These are phyloP conservation scores for Arthroderma sp. DNA, from an alignment of 2,329 filamentous ascomycete species.

Conservation along the genomic window DNA sequence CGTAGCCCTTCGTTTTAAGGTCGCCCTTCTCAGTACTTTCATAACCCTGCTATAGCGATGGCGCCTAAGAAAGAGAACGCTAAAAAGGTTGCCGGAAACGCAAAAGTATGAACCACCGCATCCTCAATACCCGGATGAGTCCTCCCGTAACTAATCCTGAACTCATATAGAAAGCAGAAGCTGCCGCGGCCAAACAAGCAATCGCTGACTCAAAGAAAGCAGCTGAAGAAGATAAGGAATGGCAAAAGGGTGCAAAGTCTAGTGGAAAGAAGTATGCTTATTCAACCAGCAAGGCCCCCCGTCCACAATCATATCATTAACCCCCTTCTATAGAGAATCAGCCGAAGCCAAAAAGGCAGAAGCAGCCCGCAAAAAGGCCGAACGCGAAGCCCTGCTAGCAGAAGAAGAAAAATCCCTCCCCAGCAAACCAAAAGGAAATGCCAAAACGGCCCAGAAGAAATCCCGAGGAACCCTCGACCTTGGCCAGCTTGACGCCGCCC, in stretches of 20 bases:
- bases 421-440: slow-evolving; percentile 47
- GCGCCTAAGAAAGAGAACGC: slow-evolving; percentile 69
- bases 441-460: slow-evolving; percentile 41
- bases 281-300: not conserved
- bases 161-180: slow-evolving; percentile 63
- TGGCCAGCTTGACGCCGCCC: slow-evolving; percentile 53
- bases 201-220: slow-evolving; percentile 54
- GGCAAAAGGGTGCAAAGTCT: slow-evolving; percentile 75
- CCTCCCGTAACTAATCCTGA: not conserved
- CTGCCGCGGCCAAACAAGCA: slow-evolving; percentile 67
- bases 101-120: slow-evolving; percentile 33
- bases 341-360: slow-evolving; percentile 76
- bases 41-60: slow-evolving; percentile 38
- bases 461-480: slow-evolving; percentile 57
- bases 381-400: slow-evolving; percentile 68
- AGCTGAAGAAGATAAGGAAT: slow-evolving; percentile 60
- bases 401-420: slow-evolving; percentile 66
- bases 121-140: too few relatives aligned
- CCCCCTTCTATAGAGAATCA: slow-evolving; percentile 51
- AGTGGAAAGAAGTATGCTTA: slow-evolving; percentile 71
- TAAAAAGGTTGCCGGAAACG: slow-evolving; percentile 84
- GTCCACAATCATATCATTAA: slow-evolving; percentile 1
- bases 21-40: not conserved
- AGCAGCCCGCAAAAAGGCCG: slow-evolving; percentile 76
- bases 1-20: not conserved